Evolutionary conservation across 371 early-diverging fungal species (phyloP), one percentile per base, ranked within the genome.

Genomic region (Syncephalastrum contaminatum): DNA sequence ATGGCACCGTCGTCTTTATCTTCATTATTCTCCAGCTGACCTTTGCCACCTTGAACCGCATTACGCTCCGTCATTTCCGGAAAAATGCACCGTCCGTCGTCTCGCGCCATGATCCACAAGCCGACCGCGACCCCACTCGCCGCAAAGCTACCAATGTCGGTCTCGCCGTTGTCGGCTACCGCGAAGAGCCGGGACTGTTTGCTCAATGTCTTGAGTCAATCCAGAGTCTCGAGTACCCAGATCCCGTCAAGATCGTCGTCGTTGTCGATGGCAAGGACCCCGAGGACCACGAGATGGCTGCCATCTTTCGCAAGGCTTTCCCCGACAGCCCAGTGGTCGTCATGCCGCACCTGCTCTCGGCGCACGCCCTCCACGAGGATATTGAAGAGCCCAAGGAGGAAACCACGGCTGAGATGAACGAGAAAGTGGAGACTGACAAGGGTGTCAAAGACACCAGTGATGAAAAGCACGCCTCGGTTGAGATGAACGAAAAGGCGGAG

Each of bases 211-310:
- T 87, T 8, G 75, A 85, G 60, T 81, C 82, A 3, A 59, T 84
- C 36, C 66, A 72, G 8, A 54, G 64, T 4, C 61, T 84, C 6
- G 65, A 78, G 25, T 85, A 84, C 60, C 82, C 77, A 1, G 77
- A 79, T 5, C 72, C 77, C 4, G 61, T 81, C 56, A 76, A 80
- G 41, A 65, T 83, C 4, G 62, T 82, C 19, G 75, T 84, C 1
- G 85, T 87, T 0, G 74, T 83, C 19, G 87, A 86, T 46, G 87
- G 87, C 4, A 72, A 86, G 52, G 83, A 76, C 12, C 53, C 56
- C 6, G 75, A 77, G 27, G 87, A 87, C 47, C 74, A 67, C 30
- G 82, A 86, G 40, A 85, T 87, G 84, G 84, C 82, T 0, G 53
- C 72, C 54, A 63, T 82, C 24, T 87, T 85, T 52, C 65, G 75